These are phyloP conservation scores for Rhinocladiella similis DNA, from an alignment of 2,329 filamentous ascomycete species.

Conservation along the genomic window DNA sequence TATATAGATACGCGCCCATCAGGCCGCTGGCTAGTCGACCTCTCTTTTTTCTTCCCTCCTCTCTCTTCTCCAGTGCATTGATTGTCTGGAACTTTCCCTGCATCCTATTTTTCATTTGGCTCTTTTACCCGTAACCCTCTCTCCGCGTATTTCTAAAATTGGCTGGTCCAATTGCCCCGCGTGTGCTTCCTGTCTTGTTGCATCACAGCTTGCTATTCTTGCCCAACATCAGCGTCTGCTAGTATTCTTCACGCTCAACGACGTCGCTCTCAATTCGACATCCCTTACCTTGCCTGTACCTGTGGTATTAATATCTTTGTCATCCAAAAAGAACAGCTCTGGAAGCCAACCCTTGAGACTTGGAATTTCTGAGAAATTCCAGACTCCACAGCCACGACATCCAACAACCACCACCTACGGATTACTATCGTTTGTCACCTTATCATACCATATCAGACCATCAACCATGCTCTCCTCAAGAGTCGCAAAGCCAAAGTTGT, in stretches of 20 bases:
- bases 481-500: slow-evolving; percentile 48
- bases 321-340: slow-evolving; percentile 28
- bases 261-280: neutral
- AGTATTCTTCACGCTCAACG: neutral
- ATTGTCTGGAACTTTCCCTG: slow-evolving; percentile 37
- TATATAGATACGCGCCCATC: slow-evolving; percentile 22
- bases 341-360: neutral
- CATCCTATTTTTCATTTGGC: slow-evolving; percentile 36
- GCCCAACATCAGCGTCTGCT: slow-evolving; percentile 1
- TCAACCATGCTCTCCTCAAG: slow-evolving; percentile 41
- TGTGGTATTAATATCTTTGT: slow-evolving; percentile 25
- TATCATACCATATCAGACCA: slow-evolving; percentile 3
- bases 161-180: slow-evolving; percentile 43
- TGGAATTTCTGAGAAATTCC: too few relatives aligned
- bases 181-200: slow-evolving; percentile 5
- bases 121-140: slow-evolving; percentile 7
- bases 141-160: slow-evolving; percentile 33
- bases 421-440: neutral
- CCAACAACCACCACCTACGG: neutral
- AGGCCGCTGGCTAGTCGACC: slow-evolving; percentile 14
- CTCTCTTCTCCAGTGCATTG: slow-evolving; percentile 27
- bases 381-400: too few relatives aligned
- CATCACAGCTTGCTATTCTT: slow-evolving; percentile 32
- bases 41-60: slow-evolving; percentile 18
- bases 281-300: slow-evolving; percentile 19